Evolutionary conservation across 306 rosid genomes (phyloP), one percentile per base, ranked within the genome.

Genomic region (Macrotyloma uniflorum): DNA sequence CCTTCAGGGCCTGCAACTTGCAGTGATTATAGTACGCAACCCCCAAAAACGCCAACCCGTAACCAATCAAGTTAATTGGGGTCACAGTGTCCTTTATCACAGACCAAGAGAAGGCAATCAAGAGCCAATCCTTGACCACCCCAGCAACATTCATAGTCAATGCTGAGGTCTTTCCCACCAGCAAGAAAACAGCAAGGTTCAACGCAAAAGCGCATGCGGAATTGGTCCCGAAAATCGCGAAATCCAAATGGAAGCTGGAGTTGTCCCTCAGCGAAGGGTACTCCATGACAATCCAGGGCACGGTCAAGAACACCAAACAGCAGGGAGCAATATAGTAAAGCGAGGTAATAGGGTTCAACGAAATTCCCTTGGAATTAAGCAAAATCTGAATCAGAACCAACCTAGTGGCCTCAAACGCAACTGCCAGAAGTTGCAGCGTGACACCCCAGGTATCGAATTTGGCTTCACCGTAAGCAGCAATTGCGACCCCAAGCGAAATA

Each of bases 61-160:
- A 95, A 0, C 98, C 98, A 18, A 95, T 73, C 86, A 95, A 82
- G 61, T 95, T 95, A 32, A 95, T 26, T 0, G 98, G 87, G 0
- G 98, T 95, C 54, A 95, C 97, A 0, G 87, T 92, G 65, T 92
- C 98, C 96, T 92, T 95, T 6, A 95, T 95, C 78, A 95, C 98
- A 1, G 98, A 95, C 98, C 98, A 95, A 6, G 98, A 95, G 83
- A 95, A 95, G 0, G 97, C 98, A 47, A 95, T 95, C 90, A 95
- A 67, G 12, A 95, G 86, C 98, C 98, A 95, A 72, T 95, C 99
- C 80, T 95, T 95, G 30, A 93, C 98, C 40, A 93, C 99, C 12
- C 99, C 99, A 36, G 99, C 99, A 15, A 95, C 99, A 71, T 95
- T 95, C 99, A 95, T 93, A 0, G 99, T 95, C 88, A 95, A 76